Evolutionary conservation across 208 protist species (phyloP), one percentile per base, ranked within the genome.

Genomic region (Lotmaria passim): DNA sequence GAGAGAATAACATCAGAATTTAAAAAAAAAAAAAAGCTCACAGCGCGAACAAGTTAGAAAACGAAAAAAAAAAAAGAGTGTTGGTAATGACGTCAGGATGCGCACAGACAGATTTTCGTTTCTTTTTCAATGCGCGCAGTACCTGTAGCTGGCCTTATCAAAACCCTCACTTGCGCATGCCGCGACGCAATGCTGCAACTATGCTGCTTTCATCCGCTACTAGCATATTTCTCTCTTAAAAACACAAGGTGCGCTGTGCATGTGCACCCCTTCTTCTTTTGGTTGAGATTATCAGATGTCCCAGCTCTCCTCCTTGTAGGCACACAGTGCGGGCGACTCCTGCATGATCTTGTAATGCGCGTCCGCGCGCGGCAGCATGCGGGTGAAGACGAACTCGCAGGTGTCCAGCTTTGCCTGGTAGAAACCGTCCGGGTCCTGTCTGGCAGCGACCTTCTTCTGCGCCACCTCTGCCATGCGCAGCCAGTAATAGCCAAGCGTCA

Each of bases 331-430:
- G 23, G 76, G 46, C 8, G 72, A 60, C 24, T 67, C 69, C 51
- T 83, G 74, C 78, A 96, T 90, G 24, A 89, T 73, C 46, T 75
- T 69, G 65, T 76, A 78, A 75, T 93, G 91, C 6, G 73, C 64
- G 33, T 83, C 70, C 17, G 79, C 73, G 34, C 85, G 79, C 24
- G 87, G 85, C 36, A 96, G 58, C 11, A 96, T 43, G 58, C 85
- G 76, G 14, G 83, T 74, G 68, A 96, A 96, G 41, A 89, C 81
- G 58, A 79, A 95, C 30, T 83, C 56, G 69, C 80, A 88, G 12
- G 85, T 84, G 63, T 96, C 83, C 52, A 93, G 48, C 77, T 96
- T 96, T 52, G 87, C 66, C 66, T 88, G 73, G 77, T 96, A 93
- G 75, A 94, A 96, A 8, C 82, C 85, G 46, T 87, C 73, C n/a